These are phyloP conservation scores for Termitomyces sp. DNA, from an alignment of 768 basidiomycete species.

Conservation along the genomic window DNA sequence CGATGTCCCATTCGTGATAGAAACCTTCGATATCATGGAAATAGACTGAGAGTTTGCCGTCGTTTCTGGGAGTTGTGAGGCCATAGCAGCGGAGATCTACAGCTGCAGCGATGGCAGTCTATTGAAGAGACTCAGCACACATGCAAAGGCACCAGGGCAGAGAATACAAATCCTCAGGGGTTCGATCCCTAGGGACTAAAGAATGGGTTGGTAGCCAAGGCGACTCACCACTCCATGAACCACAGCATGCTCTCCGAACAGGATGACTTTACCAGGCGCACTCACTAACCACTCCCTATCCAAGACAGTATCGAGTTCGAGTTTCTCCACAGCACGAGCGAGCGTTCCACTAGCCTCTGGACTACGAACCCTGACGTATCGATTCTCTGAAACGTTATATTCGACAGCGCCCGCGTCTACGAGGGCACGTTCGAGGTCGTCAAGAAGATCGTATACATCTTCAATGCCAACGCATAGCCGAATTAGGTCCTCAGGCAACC, in stretches of 20 bases:
- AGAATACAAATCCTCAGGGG: constrained; percentile 5
- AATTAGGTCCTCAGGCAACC: constrained; percentile 97
- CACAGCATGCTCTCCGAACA: constrained; percentile 98
- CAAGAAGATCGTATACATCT: constrained; percentile 87
- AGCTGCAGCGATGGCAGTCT: constrained; percentile 94
- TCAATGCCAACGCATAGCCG: constrained; percentile 98
- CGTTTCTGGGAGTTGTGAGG: constrained; percentile 69
- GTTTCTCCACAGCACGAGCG: constrained; percentile 65
- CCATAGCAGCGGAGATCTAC: constrained; percentile 96
- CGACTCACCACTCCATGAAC: constrained; percentile 90
- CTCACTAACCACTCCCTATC: constrained; percentile 79
- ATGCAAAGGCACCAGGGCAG: constrained; percentile 5
- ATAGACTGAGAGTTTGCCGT: constrained; percentile 69
- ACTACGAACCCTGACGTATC: constrained; percentile 35
- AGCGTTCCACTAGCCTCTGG: constrained; percentile 35
- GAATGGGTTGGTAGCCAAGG: constrained; percentile 4
- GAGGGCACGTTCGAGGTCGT: constrained; percentile 92
- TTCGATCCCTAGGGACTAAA: not conserved
- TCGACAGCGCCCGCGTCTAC: constrained; percentile 88
- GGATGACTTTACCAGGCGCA: constrained; percentile 95
- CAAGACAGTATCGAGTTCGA: constrained; percentile 37
- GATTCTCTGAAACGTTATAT: constrained; percentile 49
- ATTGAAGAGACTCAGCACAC: constrained; percentile 14
- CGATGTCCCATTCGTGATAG: constrained; percentile 77
- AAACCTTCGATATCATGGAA: constrained; percentile 79